phyloP scores from a whole-genome alignment of 2,329 filamentous ascomycete genomes.

The Aspergillus phoenicis region DNA sequence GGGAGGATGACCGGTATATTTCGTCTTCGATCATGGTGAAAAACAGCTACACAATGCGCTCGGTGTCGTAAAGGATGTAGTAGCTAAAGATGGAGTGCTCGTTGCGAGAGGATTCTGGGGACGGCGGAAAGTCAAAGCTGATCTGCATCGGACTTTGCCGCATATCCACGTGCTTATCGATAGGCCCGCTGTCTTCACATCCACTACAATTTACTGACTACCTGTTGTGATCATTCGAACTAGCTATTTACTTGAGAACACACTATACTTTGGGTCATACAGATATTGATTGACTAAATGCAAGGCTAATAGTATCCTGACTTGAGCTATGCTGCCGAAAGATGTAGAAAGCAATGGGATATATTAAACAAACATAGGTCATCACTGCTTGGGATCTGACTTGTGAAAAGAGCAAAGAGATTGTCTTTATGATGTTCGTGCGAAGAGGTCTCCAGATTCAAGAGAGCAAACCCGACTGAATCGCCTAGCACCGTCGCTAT shows the following conservation, averaged over 20 bases:
- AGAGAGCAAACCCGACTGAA: slow-evolving; percentile 14
- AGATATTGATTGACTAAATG: background rate
- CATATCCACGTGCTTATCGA: slow-evolving; percentile 30
- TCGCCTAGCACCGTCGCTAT: slow-evolving; percentile 38
- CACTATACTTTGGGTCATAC: background rate
- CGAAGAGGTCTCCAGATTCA: background rate
- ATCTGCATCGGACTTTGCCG: slow-evolving; percentile 10
- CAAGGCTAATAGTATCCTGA: background rate
- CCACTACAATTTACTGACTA: background rate
- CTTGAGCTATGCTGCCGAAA: background rate
- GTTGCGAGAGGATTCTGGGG: background rate
- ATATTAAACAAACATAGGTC: slow-evolving; percentile 5
- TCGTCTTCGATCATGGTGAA: slow-evolving; percentile 79
- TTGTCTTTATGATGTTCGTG: background rate
- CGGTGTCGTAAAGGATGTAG: background rate
- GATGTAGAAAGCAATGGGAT: background rate
- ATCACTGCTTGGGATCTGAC: slow-evolving; percentile 2
- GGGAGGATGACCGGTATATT: slow-evolving; percentile 84
- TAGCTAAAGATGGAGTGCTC: background rate
- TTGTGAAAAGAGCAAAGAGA: background rate
- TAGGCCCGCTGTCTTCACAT: slow-evolving; percentile 7
- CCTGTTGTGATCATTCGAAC: background rate
- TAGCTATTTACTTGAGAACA: background rate
- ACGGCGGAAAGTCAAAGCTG: background rate
- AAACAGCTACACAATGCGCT: background rate